Conservation (phyloP, 495 filamentous ascomycete species). For the Endocarpon pusillum region DNA sequence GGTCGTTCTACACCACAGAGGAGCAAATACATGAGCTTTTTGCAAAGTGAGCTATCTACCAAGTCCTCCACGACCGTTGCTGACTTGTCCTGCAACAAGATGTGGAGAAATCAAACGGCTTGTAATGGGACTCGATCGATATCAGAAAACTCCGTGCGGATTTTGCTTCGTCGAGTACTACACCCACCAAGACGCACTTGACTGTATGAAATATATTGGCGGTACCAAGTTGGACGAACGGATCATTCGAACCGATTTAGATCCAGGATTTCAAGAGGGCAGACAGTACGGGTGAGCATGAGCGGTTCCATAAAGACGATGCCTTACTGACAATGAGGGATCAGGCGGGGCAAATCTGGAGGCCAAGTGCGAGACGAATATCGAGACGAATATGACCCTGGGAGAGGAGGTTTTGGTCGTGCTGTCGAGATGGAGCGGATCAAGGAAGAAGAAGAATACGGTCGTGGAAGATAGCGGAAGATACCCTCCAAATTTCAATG, state of each 20-base stretch:
- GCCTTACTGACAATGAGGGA: slow-evolving; percentile 7
- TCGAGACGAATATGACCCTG: slow-evolving; percentile 87
- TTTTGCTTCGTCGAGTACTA: slow-evolving; percentile 99
- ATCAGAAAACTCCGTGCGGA: slow-evolving; percentile 92
- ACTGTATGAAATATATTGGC: slow-evolving; percentile 96
- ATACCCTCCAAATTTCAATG: background rate
- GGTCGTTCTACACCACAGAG: slow-evolving; percentile 99
- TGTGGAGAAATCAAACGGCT: slow-evolving; percentile 95
- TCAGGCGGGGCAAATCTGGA: slow-evolving; percentile 68
- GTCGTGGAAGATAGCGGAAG: slow-evolving; percentile 29
- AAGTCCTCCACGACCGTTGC: background rate
- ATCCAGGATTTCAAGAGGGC: slow-evolving; percentile 90
- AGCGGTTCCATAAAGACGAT: slow-evolving; percentile 9
- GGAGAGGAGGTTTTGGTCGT: slow-evolving; percentile 69
- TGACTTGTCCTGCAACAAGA: slow-evolving; percentile 18
- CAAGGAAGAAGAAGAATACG: slow-evolving; percentile 41
- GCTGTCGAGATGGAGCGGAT: slow-evolving; percentile 46
- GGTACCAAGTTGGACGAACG: slow-evolving; percentile 98
- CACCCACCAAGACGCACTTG: slow-evolving; percentile 85
- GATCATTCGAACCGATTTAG: slow-evolving; percentile 89
- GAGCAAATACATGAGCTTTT: slow-evolving; percentile 98
- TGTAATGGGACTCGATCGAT: slow-evolving; percentile 95
- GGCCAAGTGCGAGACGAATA: slow-evolving; percentile 97
- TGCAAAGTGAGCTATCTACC: slow-evolving; percentile 43
- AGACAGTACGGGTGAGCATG: slow-evolving; percentile 67